Evolutionary conservation across 2,329 filamentous ascomycete genomes (phyloP), one percentile per base, ranked within the genome.

Genomic region (Colletotrichum liaoningense): DNA sequence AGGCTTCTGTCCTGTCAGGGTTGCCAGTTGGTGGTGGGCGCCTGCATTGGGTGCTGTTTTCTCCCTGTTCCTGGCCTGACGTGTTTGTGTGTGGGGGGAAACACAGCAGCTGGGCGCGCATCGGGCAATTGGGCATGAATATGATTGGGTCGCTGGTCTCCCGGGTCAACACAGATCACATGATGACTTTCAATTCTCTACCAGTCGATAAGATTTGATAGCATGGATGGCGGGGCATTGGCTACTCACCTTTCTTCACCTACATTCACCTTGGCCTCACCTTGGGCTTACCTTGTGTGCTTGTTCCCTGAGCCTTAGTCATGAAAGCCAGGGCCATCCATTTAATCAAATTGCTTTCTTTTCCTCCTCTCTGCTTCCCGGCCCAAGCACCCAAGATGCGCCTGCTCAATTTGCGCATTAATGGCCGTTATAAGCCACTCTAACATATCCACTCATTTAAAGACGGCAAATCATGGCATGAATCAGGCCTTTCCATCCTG

Each of bases 121-220:
- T 28, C 28, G 28, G 54, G 49, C 38, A 26, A 5, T 67, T 70
- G 66, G 66, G 60, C 11, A 59, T 70, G 66, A 66, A 54, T 59
- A 73, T 56, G 60, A 60, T 73, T 65, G 70, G 70, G 70, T 14
- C 26, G 11, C n/a, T 35, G 26, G 26, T 60, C 5, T n/a, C 12
- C 33, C 6, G n/a, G 30, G 58, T 63, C 54, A 63, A 59, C 52
- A 63, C 7, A 14, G 2, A 30, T 72, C 66, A 73, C 59, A 56
- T 73, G 70, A 64, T 5, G 7, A 3, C 1, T 0, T 1, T 16
- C 0, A 14, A 1, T 4, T 0, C 2, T 1, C 19, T 4, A 14
- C 63, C 64, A 72, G 63, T 72, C 11, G 69, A 68, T 68, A 57
- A 24, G 14, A n/a, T 1, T 11, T 4, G 22, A 67, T 70, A 55